Evolutionary conservation across 106 monocot species (phyloP).

Genomic region (Iris macrosiphon): DNA sequence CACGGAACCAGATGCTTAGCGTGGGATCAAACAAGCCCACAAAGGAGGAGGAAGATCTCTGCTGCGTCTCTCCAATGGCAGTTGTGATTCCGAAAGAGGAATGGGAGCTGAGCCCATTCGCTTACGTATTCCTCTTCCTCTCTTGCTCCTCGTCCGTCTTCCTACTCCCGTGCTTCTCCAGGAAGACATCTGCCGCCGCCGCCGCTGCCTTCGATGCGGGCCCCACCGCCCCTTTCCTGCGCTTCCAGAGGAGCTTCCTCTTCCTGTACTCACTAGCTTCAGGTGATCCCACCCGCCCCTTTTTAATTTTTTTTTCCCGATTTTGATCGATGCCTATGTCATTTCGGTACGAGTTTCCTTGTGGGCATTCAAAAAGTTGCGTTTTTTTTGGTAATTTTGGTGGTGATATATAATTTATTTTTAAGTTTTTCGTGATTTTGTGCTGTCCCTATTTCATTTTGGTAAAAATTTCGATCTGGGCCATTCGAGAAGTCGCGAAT

Average conservation of each 20-base stretch:
- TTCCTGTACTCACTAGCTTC: conserved; percentile 72
- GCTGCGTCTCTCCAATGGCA: conserved; percentile 57
- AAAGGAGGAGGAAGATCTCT: too few relatives aligned
- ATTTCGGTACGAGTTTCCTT: not conserved
- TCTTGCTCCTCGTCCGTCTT: conserved; percentile 56
- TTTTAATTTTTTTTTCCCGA: not conserved
- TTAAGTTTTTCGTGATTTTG: too few relatives aligned
- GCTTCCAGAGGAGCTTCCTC: conserved; percentile 79
- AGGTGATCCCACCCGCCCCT: conserved; percentile 14
- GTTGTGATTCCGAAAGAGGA: conserved; percentile 49
- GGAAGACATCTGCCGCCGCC: not conserved
- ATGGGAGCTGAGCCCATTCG: conserved; percentile 52
- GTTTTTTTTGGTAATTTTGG: too few relatives aligned
- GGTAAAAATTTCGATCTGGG: too few relatives aligned
- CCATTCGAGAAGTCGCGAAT: too few relatives aligned
- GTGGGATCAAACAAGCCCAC: too few relatives aligned
- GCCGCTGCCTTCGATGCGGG: conserved; percentile 43
- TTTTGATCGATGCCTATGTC: not conserved
- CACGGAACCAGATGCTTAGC: too few relatives aligned
- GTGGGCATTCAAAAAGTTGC: not conserved
- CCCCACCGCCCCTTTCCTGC: conserved; percentile 39
- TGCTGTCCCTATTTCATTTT: too few relatives aligned
- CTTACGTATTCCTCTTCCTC: conserved; percentile 45
- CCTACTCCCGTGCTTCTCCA: conserved; percentile 53
- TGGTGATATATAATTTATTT: too few relatives aligned